Evolutionary conservation across 2,329 filamentous ascomycete genomes (phyloP).

Genomic region (Ampelomyces quisqualis): DNA sequence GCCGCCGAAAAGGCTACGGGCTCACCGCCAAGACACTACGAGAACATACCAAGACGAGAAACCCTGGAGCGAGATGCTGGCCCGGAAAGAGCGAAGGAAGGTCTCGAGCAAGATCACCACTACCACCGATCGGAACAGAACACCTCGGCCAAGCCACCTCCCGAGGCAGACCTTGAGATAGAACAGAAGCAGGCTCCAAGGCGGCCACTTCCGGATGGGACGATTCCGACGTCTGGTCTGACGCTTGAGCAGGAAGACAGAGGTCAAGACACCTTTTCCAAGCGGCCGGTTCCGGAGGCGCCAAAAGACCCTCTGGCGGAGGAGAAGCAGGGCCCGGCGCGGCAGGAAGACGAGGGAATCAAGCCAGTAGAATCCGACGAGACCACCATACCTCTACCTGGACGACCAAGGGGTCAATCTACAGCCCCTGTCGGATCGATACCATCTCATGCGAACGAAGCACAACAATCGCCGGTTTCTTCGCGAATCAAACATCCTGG

Average conservation of each 20-base stretch:
- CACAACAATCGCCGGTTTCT: conserved; percentile 36
- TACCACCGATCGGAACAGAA: conserved; percentile 50
- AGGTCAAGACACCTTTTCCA: conserved; percentile 40
- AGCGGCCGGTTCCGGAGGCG: conserved; percentile 37
- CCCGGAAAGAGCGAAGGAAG: conserved; percentile 34
- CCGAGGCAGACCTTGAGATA: conserved; percentile 46
- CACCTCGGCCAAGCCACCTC: conserved; percentile 40
- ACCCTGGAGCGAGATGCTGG: conserved; percentile 27
- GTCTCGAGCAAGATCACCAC: conserved; percentile 54
- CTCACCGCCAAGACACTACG: conserved; percentile 16
- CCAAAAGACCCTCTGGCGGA: conserved; percentile 40
- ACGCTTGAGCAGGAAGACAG: conserved; percentile 30
- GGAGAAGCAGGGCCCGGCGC: conserved; percentile 19
- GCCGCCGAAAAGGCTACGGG: conserved; percentile 23
- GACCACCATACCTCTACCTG: conserved; percentile 47
- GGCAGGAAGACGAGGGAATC: conserved; percentile 30
- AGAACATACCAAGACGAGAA: conserved; percentile 32
- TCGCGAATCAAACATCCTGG: conserved; percentile 28
- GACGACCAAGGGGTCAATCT: conserved; percentile 33
- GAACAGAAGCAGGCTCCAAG: conserved; percentile 50
- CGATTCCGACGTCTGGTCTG: conserved; percentile 47
- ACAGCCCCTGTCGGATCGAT: conserved; percentile 56
- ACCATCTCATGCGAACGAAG: conserved; percentile 52
- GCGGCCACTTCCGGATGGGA: conserved; percentile 53
- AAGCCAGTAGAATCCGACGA: conserved; percentile 42